Base-by-base conservation (phyloP, 1,139 yeast species). In the Suhomyces kunorum region DNA sequence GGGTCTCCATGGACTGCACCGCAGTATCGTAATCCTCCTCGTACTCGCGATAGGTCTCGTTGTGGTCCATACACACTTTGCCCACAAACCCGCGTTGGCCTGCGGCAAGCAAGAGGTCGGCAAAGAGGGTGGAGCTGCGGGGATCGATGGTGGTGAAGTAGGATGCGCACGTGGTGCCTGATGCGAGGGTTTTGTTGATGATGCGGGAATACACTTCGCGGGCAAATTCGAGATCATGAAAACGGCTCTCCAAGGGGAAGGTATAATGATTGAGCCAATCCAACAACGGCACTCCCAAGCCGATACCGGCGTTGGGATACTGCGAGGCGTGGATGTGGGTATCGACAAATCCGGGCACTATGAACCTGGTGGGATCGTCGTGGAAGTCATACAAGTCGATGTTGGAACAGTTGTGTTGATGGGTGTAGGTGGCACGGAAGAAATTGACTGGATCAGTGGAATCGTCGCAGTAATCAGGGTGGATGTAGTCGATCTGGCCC, bases 281-380 rank as follows among this genome's bases (percentile, higher is more conserved):
- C 40, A 92, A 69, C 38, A 92, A 69, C 1, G 95, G 94, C 1
- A 87, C 71, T 46, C 84, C 87, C 33, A 95, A 89, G 46, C 95
- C 94, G 28, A 92, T 80, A 1, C 98, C 98, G 36, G 80, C 74
- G 60, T 92, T 92, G n/a, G 98, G 97, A 59, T 81, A 92, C 64
- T 92, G 98, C 4, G 98, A 85, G 0, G 98, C 97, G 60, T 92
- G 98, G 45, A 89, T 88, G 58, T 92, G 98, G 1, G 98, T 89
- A 56, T 92, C 98, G 11, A 92, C 69, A 53, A 92, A 89, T 1
- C 98, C 98, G 0, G 98, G 98, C 54, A 87, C 80, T 53, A 84
- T 79, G 59, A 90, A 89, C 39, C 73, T 64, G 37, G 63, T 47
- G 15, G 62, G 55, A 27, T 61, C 58, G 8, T 52, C 43, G n/a